These are phyloP conservation scores for Dentiscutata heterogama DNA, from an alignment of 371 early-diverging fungal genomes.

Conservation along the genomic window DNA sequence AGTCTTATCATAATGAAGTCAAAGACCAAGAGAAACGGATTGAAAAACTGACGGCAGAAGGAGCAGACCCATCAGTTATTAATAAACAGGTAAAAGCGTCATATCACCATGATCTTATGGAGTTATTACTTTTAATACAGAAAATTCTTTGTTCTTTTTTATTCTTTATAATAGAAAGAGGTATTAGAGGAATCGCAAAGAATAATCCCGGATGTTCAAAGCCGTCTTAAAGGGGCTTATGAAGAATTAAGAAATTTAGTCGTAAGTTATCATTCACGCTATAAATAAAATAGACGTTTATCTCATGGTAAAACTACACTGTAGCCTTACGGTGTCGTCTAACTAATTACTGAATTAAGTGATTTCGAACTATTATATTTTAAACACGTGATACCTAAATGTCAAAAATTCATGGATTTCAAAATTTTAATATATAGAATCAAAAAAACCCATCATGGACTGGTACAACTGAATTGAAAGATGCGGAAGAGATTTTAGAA, in stretches of 20 bases:
- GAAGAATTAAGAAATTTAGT: conserved; percentile 63
- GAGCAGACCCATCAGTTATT: conserved; percentile 74
- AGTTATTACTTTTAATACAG: background rate
- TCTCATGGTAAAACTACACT: no score
- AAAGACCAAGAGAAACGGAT: conserved; percentile 72
- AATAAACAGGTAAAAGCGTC: conserved; percentile 73
- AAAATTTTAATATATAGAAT: conserved; percentile 6
- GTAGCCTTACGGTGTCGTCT: no score
- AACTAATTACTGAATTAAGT: no score
- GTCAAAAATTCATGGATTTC: background rate
- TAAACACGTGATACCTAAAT: background rate
- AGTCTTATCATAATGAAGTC: conserved; percentile 71
- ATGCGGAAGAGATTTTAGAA: conserved; percentile 56
- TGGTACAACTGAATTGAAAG: conserved; percentile 57
- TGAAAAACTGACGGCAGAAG: conserved; percentile 66
- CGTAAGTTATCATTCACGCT: conserved; percentile 49
- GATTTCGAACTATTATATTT: background rate
- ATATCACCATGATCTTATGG: background rate
- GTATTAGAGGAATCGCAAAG: conserved; percentile 78
- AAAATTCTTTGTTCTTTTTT: conserved; percentile 33
- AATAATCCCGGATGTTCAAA: conserved; percentile 82
- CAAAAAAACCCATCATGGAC: conserved; percentile 54
- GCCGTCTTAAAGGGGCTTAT: conserved; percentile 68
- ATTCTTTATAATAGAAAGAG: conserved; percentile 63
- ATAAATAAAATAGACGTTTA: background rate